phyloP scores from a whole-genome alignment of 202 grass and related monocot genomes.

The Cymbopogon flexuosus region DNA sequence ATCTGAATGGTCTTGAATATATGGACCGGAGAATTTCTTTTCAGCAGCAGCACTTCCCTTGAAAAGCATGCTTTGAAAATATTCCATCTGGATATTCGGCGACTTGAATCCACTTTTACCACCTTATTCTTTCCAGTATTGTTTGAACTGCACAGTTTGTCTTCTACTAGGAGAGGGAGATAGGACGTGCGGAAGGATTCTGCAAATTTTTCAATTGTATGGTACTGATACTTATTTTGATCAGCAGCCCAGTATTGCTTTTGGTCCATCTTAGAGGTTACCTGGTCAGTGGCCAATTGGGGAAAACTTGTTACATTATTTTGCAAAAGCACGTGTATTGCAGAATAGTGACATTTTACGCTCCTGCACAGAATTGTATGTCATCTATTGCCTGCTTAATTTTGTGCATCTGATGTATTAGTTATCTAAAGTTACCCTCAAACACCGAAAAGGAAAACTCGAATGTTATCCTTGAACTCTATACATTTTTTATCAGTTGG shows the following conservation, averaged over 20 bases:
- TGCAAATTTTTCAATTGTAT: slow-evolving; percentile 57
- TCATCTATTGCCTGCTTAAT: slow-evolving; percentile 8
- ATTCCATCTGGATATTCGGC: slow-evolving; percentile 61
- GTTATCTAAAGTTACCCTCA: background rate
- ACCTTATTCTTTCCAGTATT: slow-evolving; percentile 31
- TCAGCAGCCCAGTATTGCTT: slow-evolving; percentile 81
- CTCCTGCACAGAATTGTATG: background rate
- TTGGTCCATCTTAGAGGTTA: slow-evolving; percentile 94
- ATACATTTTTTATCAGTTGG: background rate
- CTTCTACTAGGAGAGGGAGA: slow-evolving; percentile 33
- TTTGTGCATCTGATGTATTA: background rate
- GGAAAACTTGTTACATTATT: slow-evolving; percentile 20
- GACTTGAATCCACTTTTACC: slow-evolving; percentile 32
- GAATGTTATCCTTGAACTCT: background rate
- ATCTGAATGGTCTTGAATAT: slow-evolving; percentile 95
- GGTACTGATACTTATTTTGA: slow-evolving; percentile 61
- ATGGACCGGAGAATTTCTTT: slow-evolving; percentile 79
- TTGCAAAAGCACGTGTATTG: slow-evolving; percentile 5
- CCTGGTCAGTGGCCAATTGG: slow-evolving; percentile 43
- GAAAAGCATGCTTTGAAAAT: slow-evolving; percentile 93
- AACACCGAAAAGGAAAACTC: too few relatives aligned
- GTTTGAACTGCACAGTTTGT: slow-evolving; percentile 26
- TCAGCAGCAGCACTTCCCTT: slow-evolving; percentile 75
- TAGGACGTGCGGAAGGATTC: slow-evolving; percentile 52
- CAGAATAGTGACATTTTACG: slow-evolving; percentile 8